Evolutionary conservation across 495 filamentous ascomycete species (phyloP), one percentile per base, ranked within the genome.

Genomic region (Margaritispora aquatica): DNA sequence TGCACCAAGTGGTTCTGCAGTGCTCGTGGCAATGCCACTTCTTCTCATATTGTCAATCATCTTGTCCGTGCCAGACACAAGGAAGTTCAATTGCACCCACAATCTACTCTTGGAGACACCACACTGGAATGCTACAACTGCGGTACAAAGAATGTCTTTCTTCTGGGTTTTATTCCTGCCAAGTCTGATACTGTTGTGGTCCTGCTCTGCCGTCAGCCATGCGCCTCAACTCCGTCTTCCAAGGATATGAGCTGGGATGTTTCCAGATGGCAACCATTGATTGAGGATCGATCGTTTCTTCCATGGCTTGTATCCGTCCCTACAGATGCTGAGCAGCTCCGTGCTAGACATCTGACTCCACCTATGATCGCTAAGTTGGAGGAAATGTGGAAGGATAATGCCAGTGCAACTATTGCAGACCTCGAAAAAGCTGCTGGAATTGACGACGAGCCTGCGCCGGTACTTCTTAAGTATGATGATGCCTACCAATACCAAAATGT

Each of bases 231-330:
- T 77, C 88, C 90, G 3, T 96, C 93, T 11, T 91, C 90, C n/a
- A 99, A 99, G 75, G 94, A 97, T 68, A 99, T 99, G 94, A 97
- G 93, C 70, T 99, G 94, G 94, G 94, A 99, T 73, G 93, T 92
- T 15, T 96, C 95, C 8, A 85, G 92, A 63, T 99, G 94, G 94
- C 92, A 97, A 65, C 94, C 94, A 2, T 78, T 99, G 36, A 97
- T 99, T 60, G 92, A 97, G 69, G 94, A 99, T 65, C 90, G 94
- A 26, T 93, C 92, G 8, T 99, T 99, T 67, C 73, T 99, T 24
- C 83, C 84, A 36, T 99, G 94, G 94, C 88, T 99, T 51, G 94
- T 99, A 26, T 83, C 84, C 51, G 80, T 87, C 11, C 94, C 94
- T 10, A 87, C 89, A 17, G 94, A 99, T 70, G 89, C 92, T 62